Conservation (phyloP, 2,329 filamentous ascomycete genomes). For the Aspergillus ruber region DNA sequence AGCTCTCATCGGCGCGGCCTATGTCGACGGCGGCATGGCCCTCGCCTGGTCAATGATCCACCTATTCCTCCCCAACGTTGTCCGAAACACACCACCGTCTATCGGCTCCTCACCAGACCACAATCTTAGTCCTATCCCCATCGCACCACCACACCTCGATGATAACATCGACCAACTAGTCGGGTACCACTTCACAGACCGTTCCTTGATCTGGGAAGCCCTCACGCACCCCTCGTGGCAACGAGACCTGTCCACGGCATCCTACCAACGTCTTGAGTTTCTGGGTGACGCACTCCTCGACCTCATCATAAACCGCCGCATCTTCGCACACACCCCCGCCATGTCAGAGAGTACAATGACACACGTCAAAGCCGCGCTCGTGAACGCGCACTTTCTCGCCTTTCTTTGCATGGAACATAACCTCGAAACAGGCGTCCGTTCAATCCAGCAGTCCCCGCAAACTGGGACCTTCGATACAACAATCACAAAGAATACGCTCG, state of each 20-base stretch:
- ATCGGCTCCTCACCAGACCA: slow-evolving; percentile 6
- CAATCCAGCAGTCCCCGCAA: slow-evolving; percentile 3
- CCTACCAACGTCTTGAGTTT: slow-evolving; percentile 76
- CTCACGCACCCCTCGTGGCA: slow-evolving; percentile 68
- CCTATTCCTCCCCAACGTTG: slow-evolving; percentile 57
- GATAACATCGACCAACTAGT: slow-evolving; percentile 31
- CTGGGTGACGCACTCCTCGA: slow-evolving; percentile 83
- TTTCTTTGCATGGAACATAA: slow-evolving; percentile 61
- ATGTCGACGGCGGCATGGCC: slow-evolving; percentile 58
- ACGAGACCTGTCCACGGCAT: slow-evolving; percentile 45
- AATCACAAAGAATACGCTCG: slow-evolving; percentile 22
- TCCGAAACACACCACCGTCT: neutral
- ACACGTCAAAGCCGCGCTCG: slow-evolving; percentile 64
- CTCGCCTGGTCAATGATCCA: slow-evolving; percentile 60
- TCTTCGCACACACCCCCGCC: slow-evolving; percentile 23
- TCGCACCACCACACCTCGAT: no score
- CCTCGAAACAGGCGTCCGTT: slow-evolving; percentile 7
- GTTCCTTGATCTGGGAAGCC: slow-evolving; percentile 66
- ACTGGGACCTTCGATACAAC: slow-evolving; percentile 2
- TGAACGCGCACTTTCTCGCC: slow-evolving; percentile 73
- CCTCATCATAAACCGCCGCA: slow-evolving; percentile 57
- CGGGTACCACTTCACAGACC: slow-evolving; percentile 65
- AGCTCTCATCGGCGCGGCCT: slow-evolving; percentile 71
- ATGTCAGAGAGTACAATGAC: slow-evolving; percentile 63
- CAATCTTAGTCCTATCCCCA: slow-evolving; percentile 6